phyloP scores from a whole-genome alignment of 208 protist species.

The Leishmania amazonensis region DNA sequence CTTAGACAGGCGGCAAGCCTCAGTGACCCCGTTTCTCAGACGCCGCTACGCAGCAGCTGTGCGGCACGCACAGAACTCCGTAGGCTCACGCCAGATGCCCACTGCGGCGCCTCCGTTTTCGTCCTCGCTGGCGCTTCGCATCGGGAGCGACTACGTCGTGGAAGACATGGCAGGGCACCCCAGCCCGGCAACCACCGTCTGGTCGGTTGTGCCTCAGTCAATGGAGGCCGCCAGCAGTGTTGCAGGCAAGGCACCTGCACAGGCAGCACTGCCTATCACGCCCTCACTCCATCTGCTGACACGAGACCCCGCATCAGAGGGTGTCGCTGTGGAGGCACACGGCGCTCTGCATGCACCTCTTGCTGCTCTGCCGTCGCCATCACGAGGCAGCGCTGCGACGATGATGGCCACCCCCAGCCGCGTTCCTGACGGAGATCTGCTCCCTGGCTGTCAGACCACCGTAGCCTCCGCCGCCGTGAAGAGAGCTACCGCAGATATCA shows the following conservation, averaged over 20 bases:
- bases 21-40: neutral
- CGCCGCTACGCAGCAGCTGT: neutral
- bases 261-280: neutral
- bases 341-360: neutral
- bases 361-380: neutral
- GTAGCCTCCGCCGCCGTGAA: neutral
- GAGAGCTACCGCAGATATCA: neutral
- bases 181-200: neutral
- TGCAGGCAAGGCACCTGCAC: neutral
- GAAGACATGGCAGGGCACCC: neutral
- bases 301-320: neutral
- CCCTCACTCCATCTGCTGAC: neutral
- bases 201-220: constrained; percentile 14
- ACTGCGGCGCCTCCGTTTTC: neutral
- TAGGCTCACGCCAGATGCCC: neutral
- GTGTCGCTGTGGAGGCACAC: neutral
- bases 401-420: neutral
- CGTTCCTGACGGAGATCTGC: neutral
- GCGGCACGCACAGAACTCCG: neutral
- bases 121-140: neutral
- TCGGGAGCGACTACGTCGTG: neutral
- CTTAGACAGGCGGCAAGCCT: neutral
- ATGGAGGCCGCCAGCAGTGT: constrained; percentile 3
- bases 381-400: neutral
- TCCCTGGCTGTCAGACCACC: neutral